These are phyloP conservation scores for Eucalyptus curtisii DNA, from an alignment of 345 rosid species.

Conservation along the genomic window DNA sequence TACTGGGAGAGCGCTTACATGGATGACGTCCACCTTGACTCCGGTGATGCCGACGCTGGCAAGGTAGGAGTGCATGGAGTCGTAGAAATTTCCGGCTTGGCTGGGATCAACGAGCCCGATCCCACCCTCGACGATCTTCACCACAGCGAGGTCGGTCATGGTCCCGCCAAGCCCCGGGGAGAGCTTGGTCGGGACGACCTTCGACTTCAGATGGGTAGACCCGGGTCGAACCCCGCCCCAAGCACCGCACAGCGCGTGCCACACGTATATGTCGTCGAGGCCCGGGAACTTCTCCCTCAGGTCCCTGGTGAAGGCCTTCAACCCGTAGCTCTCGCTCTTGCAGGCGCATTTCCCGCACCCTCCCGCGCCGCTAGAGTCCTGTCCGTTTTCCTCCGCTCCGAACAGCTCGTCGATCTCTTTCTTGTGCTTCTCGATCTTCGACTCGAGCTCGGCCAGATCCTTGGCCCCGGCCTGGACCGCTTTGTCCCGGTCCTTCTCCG, in stretches of 20 bases:
- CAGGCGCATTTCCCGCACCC: slow-evolving; percentile 5
- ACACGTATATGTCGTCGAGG: slow-evolving; percentile 64
- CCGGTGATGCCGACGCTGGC: slow-evolving; percentile 58
- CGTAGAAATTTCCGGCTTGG: slow-evolving; percentile 51
- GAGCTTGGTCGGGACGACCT: slow-evolving; percentile 20
- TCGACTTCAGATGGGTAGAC: slow-evolving; percentile 31
- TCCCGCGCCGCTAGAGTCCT: background rate
- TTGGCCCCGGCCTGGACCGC: slow-evolving; percentile 19
- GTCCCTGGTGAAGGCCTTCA: slow-evolving; percentile 56
- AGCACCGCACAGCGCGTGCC: slow-evolving; percentile 88
- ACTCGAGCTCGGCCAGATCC: slow-evolving; percentile 15
- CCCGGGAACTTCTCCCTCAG: slow-evolving; percentile 49
- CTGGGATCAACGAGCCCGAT: slow-evolving; percentile 69
- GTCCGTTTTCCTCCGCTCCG: slow-evolving; percentile 16
- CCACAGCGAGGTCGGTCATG: slow-evolving; percentile 78
- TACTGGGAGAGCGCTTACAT: slow-evolving; percentile 25
- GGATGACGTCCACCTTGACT: slow-evolving; percentile 76
- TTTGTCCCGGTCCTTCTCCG: slow-evolving; percentile 32
- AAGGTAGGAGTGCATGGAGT: slow-evolving; percentile 85
- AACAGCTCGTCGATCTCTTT: slow-evolving; percentile 39
- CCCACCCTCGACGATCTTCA: slow-evolving; percentile 57
- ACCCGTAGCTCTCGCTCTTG: slow-evolving; percentile 16
- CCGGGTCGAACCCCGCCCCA: slow-evolving; percentile 88
- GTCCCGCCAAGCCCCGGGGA: slow-evolving; percentile 54
- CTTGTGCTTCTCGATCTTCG: slow-evolving; percentile 23